Evolutionary conservation across 2,329 filamentous ascomycete genomes (phyloP), one percentile per base, ranked within the genome.

Genomic region (Verruconis gallopava): DNA sequence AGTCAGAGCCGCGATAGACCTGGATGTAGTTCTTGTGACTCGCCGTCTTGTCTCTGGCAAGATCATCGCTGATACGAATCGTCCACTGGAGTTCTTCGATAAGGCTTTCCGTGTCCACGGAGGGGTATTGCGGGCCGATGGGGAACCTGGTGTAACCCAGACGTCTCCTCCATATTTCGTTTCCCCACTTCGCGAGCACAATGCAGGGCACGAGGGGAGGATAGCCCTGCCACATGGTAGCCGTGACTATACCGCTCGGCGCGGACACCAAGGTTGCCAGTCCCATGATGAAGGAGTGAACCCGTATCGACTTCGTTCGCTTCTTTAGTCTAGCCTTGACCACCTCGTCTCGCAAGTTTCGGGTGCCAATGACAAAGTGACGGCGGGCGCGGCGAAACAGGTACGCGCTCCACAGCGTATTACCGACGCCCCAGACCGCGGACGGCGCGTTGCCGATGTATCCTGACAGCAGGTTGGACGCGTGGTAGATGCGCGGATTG

Each of bases 381-480:
- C 49, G 47, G 11, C 56, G 55, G 21, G 67, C 67, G 12, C 65
- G 62, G 1, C 40, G 37, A 21, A 61, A 62, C 1, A 74, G 53
- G 45, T 61, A 66, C 0, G 47, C 48, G 0, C 67, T 69, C 71
- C 71, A 75, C 4, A 54, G 39, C 0, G 62, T 60, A 49, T 72
- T 75, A 33, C 64, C 42, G 1, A 73, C 40, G 2, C 69, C 71
- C 37, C 67, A 75, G 0, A 66, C 18, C 0, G 69, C 68, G 2
- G 68, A 63, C 1, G 68, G 62, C 0, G 62, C 57, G 44, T 75
- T 75, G 2, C 72, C 72, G 14, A 75, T 57, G 45, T 73, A 74
- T 1, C 72, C 72, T 0, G 71, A 73, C 0, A 75, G 51, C 2
- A 73, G 51, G 42, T 75, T 75, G 49, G 66, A 72, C 1, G 66